Percentiles rank a stretch among this genome's conserved stretches.
These are phyloP conservation scores for Elaeagnus macrophylla DNA, from an alignment of 306 rosid genomes.

Conservation along the genomic window DNA sequence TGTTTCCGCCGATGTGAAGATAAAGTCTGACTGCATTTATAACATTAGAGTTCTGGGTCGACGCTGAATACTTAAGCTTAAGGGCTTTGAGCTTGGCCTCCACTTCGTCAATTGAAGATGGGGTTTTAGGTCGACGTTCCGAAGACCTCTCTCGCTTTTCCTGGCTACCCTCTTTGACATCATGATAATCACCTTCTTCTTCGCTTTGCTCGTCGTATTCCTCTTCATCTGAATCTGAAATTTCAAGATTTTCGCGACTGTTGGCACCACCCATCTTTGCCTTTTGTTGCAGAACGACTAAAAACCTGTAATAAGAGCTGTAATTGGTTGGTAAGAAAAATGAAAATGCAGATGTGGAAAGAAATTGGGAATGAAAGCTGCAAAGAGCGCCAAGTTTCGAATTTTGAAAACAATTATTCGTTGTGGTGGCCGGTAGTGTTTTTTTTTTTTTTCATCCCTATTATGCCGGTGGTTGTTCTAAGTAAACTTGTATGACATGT, in stretches of 20 bases:
- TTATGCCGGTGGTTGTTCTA: no score
- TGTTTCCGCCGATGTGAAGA: conserved; percentile 52
- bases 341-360: neutral
- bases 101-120: conserved; percentile 52
- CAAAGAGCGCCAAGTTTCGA: conserved; percentile 36
- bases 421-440: no score
- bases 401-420: conserved; percentile 28
- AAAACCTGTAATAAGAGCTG: no score
- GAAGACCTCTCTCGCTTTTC: conserved; percentile 27
- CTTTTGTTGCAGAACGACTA: neutral
- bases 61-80: conserved; percentile 57
- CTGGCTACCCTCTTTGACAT: conserved; percentile 31
- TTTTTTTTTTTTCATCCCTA: no score
- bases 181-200: conserved; percentile 31
- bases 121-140: conserved; percentile 32
- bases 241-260: conserved; percentile 51
- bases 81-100: conserved; percentile 67
- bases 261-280: conserved; percentile 53
- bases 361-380: neutral
- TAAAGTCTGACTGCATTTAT: conserved; percentile 68
- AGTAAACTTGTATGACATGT: no score
- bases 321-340: neutral
- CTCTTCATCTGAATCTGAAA: conserved; percentile 43
- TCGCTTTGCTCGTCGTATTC: conserved; percentile 17
- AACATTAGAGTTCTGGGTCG: conserved; percentile 25